A percentile compares a stretch with the other conserved stretches of the same genome.
phyloP scores from a whole-genome alignment of 2,329 filamentous ascomycete genomes.

The Penicillium sp. region DNA sequence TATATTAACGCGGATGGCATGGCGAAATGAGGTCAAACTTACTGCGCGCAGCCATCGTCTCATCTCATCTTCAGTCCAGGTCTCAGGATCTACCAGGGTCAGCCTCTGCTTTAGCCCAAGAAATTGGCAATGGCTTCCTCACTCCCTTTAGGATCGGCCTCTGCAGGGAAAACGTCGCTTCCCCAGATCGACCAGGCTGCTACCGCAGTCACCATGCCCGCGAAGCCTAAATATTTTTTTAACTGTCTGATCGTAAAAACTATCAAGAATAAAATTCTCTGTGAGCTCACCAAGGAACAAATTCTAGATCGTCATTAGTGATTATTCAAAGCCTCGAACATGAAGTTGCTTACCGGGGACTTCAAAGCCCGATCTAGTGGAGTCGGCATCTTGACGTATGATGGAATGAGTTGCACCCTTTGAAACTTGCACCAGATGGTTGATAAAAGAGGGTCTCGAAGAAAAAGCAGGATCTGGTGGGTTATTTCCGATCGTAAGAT shows the following conservation, averaged over 20 bases:
- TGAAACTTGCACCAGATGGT: background rate
- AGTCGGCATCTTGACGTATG: constrained; percentile 63
- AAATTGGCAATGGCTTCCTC: constrained; percentile 29
- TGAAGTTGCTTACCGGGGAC: constrained; percentile 61
- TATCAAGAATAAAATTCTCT: background rate
- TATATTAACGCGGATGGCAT: background rate
- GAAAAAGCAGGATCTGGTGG: background rate
- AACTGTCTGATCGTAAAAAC: constrained; percentile 26
- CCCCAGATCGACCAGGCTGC: constrained; percentile 86
- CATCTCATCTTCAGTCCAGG: constrained; percentile 81
- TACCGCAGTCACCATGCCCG: constrained; percentile 77
- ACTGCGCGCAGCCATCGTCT: constrained; percentile 79
- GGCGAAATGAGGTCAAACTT: constrained; percentile 44
- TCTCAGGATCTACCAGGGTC: constrained; percentile 58
- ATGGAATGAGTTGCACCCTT: background rate
- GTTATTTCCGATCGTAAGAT: background rate
- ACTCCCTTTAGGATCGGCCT: constrained; percentile 76
- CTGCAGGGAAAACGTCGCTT: constrained; percentile 76
- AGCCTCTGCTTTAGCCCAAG: constrained; percentile 13
- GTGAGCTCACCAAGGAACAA: constrained; percentile 64
- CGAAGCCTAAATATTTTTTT: constrained; percentile 66
- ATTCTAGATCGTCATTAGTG: constrained; percentile 55
- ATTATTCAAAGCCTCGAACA: constrained; percentile 16
- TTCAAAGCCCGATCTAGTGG: constrained; percentile 69
- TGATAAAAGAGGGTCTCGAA: background rate